Evolutionary conservation across 495 filamentous ascomycete species (phyloP).

Genomic region (Podospora anserina): DNA sequence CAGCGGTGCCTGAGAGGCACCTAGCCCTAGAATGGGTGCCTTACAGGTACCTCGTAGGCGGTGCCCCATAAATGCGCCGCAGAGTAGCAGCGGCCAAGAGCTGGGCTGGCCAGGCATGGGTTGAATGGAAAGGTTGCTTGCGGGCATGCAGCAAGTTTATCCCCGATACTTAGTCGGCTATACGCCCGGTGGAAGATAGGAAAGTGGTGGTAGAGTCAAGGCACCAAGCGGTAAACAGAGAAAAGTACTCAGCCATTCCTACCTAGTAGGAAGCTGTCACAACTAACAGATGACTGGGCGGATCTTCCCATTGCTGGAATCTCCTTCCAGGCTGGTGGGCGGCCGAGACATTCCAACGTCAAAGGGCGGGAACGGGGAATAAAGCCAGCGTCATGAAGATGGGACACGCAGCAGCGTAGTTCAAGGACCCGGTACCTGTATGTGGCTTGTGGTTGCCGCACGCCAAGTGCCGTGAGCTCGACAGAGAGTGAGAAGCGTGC

Average conservation of each 20-base stretch:
- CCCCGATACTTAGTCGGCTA: slow-evolving; percentile 2
- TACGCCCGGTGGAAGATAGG: neutral
- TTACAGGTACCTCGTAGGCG: neutral
- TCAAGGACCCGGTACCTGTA: neutral
- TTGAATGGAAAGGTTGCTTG: neutral
- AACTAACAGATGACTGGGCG: neutral
- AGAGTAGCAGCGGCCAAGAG: slow-evolving; percentile 1
- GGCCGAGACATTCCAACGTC: neutral
- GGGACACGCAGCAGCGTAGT: neutral
- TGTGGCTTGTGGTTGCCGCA: neutral
- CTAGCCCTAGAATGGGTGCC: slow-evolving; percentile 2
- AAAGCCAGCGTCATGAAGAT: neutral
- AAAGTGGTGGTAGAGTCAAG: neutral
- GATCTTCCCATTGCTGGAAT: neutral
- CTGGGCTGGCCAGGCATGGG: neutral
- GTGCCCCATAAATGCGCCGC: neutral
- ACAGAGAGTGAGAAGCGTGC: too few relatives aligned
- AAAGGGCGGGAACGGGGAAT: neutral
- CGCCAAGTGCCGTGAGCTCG: neutral
- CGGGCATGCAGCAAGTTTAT: neutral
- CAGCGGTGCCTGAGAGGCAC: slow-evolving; percentile 1
- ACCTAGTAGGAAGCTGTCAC: neutral
- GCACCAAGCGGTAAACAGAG: neutral
- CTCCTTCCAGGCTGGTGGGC: neutral
- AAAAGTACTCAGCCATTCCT: neutral